Evolutionary conservation across 2,329 filamentous ascomycete species (phyloP).

Genomic region (Colletotrichum endophyticum): DNA sequence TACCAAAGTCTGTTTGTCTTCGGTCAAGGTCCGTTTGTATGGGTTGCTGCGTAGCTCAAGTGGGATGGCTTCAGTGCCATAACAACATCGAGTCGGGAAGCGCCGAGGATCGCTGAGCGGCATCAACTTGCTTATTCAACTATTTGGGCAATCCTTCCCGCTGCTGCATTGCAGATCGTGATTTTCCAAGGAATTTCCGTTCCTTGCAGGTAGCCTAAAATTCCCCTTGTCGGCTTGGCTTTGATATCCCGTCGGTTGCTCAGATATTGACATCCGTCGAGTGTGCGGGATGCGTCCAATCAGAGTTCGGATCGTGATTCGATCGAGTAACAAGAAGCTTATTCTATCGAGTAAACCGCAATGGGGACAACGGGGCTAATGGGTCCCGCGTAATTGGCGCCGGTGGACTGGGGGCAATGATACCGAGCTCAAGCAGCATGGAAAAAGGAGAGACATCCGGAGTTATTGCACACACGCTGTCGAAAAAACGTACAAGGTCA

Average conservation of each 20-base stretch:
- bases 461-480: neutral
- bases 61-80: neutral
- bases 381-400: neutral
- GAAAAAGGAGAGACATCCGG: neutral
- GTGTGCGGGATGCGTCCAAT: neutral
- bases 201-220: neutral
- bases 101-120: neutral
- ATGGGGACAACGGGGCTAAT: neutral
- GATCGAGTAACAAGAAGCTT: neutral
- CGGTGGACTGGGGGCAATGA: neutral
- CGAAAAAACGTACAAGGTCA: neutral
- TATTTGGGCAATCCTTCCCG: neutral
- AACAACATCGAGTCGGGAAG: neutral
- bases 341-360: neutral
- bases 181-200: neutral
- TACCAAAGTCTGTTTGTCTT: rapidly evolving
- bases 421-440: neutral
- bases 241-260: neutral
- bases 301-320: neutral
- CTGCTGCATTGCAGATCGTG: neutral
- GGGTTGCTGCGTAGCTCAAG: neutral
- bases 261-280: neutral
- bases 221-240: neutral
- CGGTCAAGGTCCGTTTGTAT: neutral
- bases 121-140: neutral